These are phyloP conservation scores for Zostera marina DNA, from an alignment of 116 monocot genomes.

Conservation along the genomic window DNA sequence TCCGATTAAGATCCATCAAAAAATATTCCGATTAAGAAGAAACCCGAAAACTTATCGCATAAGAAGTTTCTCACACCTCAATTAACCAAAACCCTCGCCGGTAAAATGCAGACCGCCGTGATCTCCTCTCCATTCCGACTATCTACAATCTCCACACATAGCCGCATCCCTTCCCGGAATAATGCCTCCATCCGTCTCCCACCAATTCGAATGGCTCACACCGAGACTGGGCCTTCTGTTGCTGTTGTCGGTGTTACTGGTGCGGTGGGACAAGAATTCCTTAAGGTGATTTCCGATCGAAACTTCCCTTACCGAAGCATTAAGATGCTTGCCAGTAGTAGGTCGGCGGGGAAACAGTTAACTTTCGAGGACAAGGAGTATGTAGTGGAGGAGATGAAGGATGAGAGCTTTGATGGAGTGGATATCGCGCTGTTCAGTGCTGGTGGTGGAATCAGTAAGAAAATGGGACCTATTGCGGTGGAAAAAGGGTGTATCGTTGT, in stretches of 20 bases:
- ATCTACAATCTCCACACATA: not conserved
- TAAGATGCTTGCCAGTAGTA: slow-evolving; percentile 59
- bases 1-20: too few relatives aligned
- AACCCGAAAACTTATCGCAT: too few relatives aligned
- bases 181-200: too few relatives aligned
- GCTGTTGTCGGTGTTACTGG: slow-evolving; percentile 92
- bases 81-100: too few relatives aligned
- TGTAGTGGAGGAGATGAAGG: slow-evolving; percentile 45
- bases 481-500: slow-evolving; percentile 65
- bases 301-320: slow-evolving; percentile 74
- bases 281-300: slow-evolving; percentile 63
- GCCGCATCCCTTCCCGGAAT: not conserved
- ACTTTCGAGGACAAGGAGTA: slow-evolving; percentile 58
- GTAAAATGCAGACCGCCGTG: too few relatives aligned
- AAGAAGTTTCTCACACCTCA: too few relatives aligned
- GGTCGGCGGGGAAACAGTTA: slow-evolving; percentile 55
- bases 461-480: slow-evolving; percentile 48
- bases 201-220: slow-evolving; percentile 6
- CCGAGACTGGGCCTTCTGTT: slow-evolving; percentile 65
- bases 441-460: slow-evolving; percentile 61
- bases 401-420: slow-evolving; percentile 73
- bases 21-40: too few relatives aligned
- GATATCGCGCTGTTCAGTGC: slow-evolving; percentile 88
- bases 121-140: slow-evolving; percentile 7
- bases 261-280: slow-evolving; percentile 95